Evolutionary conservation across 2,329 filamentous ascomycete genomes (phyloP).

Genomic region (Cadophora sp.): DNA sequence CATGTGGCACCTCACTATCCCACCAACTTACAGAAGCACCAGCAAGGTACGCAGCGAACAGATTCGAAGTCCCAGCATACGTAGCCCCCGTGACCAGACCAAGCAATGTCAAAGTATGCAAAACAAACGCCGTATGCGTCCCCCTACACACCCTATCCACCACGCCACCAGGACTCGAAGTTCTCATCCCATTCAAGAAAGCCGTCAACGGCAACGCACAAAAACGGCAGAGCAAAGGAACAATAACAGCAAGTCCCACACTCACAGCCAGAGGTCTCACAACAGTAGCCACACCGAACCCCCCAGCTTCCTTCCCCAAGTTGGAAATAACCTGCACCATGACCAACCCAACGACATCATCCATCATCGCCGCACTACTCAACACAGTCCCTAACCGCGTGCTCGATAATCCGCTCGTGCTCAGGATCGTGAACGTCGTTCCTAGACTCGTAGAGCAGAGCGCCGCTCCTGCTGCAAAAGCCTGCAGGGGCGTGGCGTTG

Average conservation of each 20-base stretch:
- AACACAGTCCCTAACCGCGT: constrained; percentile 68
- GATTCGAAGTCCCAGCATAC: constrained; percentile 56
- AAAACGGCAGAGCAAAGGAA: constrained; percentile 4
- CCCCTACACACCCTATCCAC: not conserved
- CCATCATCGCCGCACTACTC: constrained; percentile 78
- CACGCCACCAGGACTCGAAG: not conserved
- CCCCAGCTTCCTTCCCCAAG: constrained; percentile 51
- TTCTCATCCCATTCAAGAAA: not conserved
- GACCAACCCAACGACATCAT: constrained; percentile 79
- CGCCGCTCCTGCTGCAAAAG: constrained; percentile 76
- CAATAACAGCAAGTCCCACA: constrained; percentile 35
- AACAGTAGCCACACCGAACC: constrained; percentile 43
- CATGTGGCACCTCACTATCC: constrained; percentile 15
- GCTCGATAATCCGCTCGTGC: constrained; percentile 62
- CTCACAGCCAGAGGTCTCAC: constrained; percentile 52
- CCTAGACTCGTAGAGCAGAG: constrained; percentile 78
- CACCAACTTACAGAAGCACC: constrained; percentile 50
- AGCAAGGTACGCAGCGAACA: constrained; percentile 59
- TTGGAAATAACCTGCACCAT: constrained; percentile 79
- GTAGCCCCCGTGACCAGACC: constrained; percentile 37
- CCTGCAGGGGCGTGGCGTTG: constrained; percentile 44
- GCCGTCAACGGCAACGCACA: not conserved
- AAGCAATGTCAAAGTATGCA: constrained; percentile 32
- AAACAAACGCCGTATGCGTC: constrained; percentile 27
- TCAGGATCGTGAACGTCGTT: constrained; percentile 70